Percentiles rank a stretch among this genome's conserved stretches.
These are phyloP conservation scores for Aurifilum marmelostoma DNA, from an alignment of 2,329 filamentous ascomycete species.

Conservation along the genomic window DNA sequence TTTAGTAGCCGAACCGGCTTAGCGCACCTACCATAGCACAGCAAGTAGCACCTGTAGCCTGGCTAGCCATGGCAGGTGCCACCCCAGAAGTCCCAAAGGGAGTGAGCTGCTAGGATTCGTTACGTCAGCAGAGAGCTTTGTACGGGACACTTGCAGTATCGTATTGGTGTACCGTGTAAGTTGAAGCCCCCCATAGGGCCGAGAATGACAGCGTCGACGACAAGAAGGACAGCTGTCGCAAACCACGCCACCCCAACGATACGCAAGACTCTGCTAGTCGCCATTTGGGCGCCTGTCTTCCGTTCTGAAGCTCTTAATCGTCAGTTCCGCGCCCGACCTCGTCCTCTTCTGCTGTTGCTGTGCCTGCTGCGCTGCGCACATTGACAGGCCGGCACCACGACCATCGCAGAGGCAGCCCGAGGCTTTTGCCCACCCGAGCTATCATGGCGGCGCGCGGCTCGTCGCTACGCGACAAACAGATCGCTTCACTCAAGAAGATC, in stretches of 20 bases:
- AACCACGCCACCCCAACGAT: neutral
- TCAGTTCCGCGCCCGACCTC: neutral
- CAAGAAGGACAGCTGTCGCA: constrained; percentile 19
- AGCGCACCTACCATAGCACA: constrained; percentile 11
- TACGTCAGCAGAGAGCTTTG: constrained; percentile 16
- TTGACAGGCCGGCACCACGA: constrained; percentile 14
- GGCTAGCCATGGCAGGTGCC: constrained; percentile 2
- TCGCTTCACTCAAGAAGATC: constrained; percentile 93
- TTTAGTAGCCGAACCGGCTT: neutral
- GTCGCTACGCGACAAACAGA: constrained; percentile 56
- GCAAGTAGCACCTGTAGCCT: neutral
- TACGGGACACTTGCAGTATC: constrained; percentile 1
- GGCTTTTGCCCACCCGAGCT: constrained; percentile 24
- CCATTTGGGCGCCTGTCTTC: neutral
- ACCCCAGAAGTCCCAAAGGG: neutral
- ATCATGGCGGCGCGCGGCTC: constrained; percentile 52
- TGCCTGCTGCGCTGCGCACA: constrained; percentile 24
- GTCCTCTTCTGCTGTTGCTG: neutral
- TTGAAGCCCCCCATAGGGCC: constrained; percentile 19
- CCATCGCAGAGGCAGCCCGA: constrained; percentile 17
- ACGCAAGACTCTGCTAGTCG: neutral
- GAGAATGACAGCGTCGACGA: constrained; percentile 9
- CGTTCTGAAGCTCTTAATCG: neutral
- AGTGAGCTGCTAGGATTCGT: neutral
- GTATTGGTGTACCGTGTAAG: constrained; percentile 8